Conservation (phyloP, 768 basidiomycete genomes). For the Podaxis mareebaensis region DNA sequence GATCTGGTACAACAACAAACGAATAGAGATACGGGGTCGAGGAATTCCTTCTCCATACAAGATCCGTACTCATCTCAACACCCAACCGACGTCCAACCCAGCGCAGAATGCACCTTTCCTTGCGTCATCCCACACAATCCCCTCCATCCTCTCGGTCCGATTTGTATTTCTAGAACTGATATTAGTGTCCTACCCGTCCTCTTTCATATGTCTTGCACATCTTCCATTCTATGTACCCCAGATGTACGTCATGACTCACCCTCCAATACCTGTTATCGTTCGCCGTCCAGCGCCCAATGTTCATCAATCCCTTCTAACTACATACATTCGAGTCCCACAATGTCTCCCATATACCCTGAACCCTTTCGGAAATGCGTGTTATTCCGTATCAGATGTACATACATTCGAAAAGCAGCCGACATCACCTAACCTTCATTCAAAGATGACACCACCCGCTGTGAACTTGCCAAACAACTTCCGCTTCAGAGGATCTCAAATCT, state of each 20-base stretch:
- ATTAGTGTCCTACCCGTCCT: neutral
- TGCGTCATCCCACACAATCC: neutral
- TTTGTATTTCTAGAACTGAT: slow-evolving; percentile 5
- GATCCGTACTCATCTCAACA: slow-evolving; percentile 3
- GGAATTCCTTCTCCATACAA: neutral
- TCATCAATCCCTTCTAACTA: neutral
- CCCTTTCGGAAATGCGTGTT: neutral
- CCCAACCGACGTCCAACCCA: neutral
- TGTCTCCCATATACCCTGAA: neutral
- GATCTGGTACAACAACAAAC: slow-evolving; percentile 2
- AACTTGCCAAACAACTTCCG: no score
- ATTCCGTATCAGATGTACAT: no score
- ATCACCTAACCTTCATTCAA: neutral
- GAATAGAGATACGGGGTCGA: neutral
- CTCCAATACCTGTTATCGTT: neutral
- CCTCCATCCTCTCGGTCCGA: neutral
- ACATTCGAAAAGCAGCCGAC: neutral
- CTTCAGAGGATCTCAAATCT: neutral
- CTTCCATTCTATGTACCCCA: slow-evolving; percentile 12
- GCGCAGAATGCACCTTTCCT: neutral
- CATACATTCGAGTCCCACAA: neutral
- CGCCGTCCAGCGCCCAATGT: neutral
- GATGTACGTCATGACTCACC: slow-evolving; percentile 13
- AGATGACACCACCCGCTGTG: neutral
- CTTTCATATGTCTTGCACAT: neutral